A percentile compares a stretch with the other conserved stretches of the same genome.
Conservation (phyloP, 139 green algal genomes). For the Prasinococcaceae sp. region DNA sequence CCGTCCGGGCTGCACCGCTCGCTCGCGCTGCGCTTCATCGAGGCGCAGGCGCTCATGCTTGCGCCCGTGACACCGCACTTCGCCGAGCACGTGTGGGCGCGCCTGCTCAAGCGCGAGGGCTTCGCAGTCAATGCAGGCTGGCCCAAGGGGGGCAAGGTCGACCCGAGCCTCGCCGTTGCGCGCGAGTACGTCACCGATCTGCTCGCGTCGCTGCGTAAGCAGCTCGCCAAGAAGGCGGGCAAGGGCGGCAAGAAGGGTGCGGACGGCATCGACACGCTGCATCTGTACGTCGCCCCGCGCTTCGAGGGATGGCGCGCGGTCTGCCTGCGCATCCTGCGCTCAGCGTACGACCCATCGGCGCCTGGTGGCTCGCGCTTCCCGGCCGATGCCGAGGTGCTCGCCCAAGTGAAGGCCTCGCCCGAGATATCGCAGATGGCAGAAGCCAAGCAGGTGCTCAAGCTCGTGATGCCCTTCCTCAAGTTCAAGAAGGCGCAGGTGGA, state of each 20-base stretch:
- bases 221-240: conserved; percentile 59
- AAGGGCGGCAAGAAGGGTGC: conserved; percentile 33
- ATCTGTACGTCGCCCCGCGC: conserved; percentile 51
- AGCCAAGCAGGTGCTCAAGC: conserved; percentile 57
- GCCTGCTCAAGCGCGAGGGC: conserved; percentile 44
- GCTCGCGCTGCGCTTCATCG: conserved; percentile 60
- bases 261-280: conserved; percentile 27
- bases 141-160: too few species aligned
- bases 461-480: conserved; percentile 83
- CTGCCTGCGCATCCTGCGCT: conserved; percentile 22
- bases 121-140: conserved; percentile 58
- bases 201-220: conserved; percentile 53
- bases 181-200: conserved; percentile 39
- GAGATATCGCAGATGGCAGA: conserved; percentile 14
- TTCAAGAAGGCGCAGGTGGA: conserved; percentile 66
- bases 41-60: conserved; percentile 62
- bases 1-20: conserved; percentile 56
- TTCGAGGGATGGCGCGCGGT: conserved; percentile 73
- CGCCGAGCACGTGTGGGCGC: conserved; percentile 80
- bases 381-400: conserved; percentile 25
- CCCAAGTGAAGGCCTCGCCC: conserved; percentile 39
- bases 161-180: conserved; percentile 53
- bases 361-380: conserved; percentile 38
- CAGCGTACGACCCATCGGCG: conserved; percentile 21
- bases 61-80: conserved; percentile 84